Conservation (phyloP, 768 basidiomycete species). For the Sarcodon sp. region DNA sequence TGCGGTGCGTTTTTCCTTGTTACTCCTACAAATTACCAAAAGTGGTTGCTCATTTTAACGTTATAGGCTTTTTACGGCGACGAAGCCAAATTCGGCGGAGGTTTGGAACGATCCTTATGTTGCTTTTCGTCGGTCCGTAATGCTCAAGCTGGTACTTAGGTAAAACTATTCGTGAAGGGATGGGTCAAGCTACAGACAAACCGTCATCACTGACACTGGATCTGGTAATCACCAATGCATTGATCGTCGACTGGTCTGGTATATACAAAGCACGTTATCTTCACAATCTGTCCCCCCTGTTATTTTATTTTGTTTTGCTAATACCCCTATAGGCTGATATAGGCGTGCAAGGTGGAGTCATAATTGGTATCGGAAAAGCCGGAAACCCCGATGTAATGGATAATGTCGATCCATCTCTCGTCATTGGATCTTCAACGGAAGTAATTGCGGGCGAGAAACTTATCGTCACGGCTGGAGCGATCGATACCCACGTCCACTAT, state of each 20-base stretch:
- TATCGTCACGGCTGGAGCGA: slow-evolving; percentile 85
- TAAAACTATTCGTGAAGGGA: slow-evolving; percentile 91
- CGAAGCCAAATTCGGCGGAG: slow-evolving; percentile 97
- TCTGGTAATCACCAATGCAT: slow-evolving; percentile 88
- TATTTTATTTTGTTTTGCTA: slow-evolving; percentile 2
- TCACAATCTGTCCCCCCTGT: not conserved
- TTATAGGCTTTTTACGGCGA: slow-evolving; percentile 80
- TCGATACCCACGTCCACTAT: slow-evolving; percentile 90
- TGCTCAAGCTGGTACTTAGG: slow-evolving; percentile 28
- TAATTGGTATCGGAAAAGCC: slow-evolving; percentile 89
- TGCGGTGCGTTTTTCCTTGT: slow-evolving; percentile 27
- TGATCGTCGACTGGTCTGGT: slow-evolving; percentile 90
- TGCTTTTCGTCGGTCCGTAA: not conserved
- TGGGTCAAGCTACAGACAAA: slow-evolving; percentile 82
- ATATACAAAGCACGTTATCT: slow-evolving; percentile 67
- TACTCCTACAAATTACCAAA: not conserved
- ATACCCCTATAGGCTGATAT: slow-evolving; percentile 67
- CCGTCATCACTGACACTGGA: slow-evolving; percentile 63
- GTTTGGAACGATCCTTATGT: slow-evolving; percentile 20
- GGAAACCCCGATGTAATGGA: slow-evolving; percentile 95
- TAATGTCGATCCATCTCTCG: slow-evolving; percentile 52
- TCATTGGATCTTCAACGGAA: slow-evolving; percentile 88
- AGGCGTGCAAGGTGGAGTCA: slow-evolving; percentile 73
- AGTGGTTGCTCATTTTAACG: not conserved
- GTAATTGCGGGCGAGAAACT: slow-evolving; percentile 93